Percentiles rank a stretch among this genome's conserved stretches.
phyloP scores from a whole-genome alignment of 2,329 filamentous ascomycete genomes.

The Colletotrichum scovillei region DNA sequence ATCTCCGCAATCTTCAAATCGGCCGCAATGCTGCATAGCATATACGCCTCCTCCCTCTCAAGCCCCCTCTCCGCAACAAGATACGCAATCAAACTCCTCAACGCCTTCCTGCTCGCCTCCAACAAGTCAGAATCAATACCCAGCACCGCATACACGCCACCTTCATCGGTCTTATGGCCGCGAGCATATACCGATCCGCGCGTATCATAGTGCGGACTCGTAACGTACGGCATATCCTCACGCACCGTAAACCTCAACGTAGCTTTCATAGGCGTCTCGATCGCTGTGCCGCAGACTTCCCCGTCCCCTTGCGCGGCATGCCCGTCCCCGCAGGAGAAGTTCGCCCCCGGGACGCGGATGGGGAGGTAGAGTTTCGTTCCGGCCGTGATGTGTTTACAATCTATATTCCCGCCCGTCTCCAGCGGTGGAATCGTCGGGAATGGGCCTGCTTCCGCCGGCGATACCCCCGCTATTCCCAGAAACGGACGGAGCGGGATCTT shows the following conservation, averaged over 20 bases:
- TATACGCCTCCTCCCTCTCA: slow-evolving; percentile 60
- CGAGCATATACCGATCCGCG: slow-evolving; percentile 13
- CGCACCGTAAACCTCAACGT: slow-evolving; percentile 59
- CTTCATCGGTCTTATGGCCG: slow-evolving; percentile 37
- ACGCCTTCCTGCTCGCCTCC: slow-evolving; percentile 60
- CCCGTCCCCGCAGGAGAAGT: slow-evolving; percentile 66
- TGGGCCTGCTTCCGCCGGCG: slow-evolving; percentile 55
- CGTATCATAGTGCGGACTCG: slow-evolving; percentile 60
- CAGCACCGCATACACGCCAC: slow-evolving; percentile 53
- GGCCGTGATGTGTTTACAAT: slow-evolving; percentile 60
- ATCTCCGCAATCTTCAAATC: slow-evolving; percentile 63
- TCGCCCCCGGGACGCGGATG: slow-evolving; percentile 58
- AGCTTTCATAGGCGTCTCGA: slow-evolving; percentile 64
- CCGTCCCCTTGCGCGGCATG: slow-evolving; percentile 66
- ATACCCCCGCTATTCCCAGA: slow-evolving; percentile 63
- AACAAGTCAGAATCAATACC: slow-evolving; percentile 59
- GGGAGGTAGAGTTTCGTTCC: slow-evolving; percentile 61
- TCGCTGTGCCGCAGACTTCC: slow-evolving; percentile 66
- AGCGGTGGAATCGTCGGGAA: slow-evolving; percentile 63
- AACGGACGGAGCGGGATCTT: slow-evolving; percentile 62
- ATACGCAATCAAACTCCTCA: slow-evolving; percentile 61
- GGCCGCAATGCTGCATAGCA: slow-evolving; percentile 61
- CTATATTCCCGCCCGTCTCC: slow-evolving; percentile 65
- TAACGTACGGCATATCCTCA: slow-evolving; percentile 57
- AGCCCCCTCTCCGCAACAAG: slow-evolving; percentile 58